Conservation (phyloP, 352 stramenopile genomes). For the Pythium insidiosum region DNA sequence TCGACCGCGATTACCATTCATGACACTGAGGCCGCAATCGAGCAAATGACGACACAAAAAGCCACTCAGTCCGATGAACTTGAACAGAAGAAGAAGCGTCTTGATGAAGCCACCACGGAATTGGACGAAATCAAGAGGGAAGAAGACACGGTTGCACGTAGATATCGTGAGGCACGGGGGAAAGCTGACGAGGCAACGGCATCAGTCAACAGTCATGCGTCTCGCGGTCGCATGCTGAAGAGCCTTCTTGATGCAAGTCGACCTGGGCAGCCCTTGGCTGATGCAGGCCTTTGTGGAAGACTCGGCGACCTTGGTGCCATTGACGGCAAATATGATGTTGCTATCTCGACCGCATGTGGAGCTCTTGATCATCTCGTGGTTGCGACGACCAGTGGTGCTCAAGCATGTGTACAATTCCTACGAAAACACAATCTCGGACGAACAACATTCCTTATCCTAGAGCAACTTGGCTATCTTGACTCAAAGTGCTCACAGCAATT, state of each 20-base stretch:
- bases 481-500: slow-evolving; percentile 65
- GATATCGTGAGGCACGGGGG: slow-evolving; percentile 55
- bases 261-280: slow-evolving; percentile 85
- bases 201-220: slow-evolving; percentile 59
- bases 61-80: slow-evolving; percentile 45
- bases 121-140: slow-evolving; percentile 51
- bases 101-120: slow-evolving; percentile 77
- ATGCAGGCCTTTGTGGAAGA: slow-evolving; percentile 92
- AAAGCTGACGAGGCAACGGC: slow-evolving; percentile 76
- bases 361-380: slow-evolving; percentile 97
- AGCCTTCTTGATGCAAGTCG: slow-evolving; percentile 89
- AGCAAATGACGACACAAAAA: slow-evolving; percentile 60
- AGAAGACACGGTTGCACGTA: slow-evolving; percentile 38
- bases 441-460: slow-evolving; percentile 97
- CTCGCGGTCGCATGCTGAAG: slow-evolving; percentile 73
- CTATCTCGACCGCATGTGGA: slow-evolving; percentile 95
- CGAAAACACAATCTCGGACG: slow-evolving; percentile 93
- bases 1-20: slow-evolving; percentile 44
- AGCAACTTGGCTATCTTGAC: slow-evolving; percentile 90
- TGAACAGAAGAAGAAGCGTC: slow-evolving; percentile 51
- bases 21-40: slow-evolving; percentile 44
- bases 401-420: slow-evolving; percentile 95
- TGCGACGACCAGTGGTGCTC: slow-evolving; percentile 91
- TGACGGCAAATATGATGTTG: slow-evolving; percentile 95
- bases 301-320: slow-evolving; percentile 97